phyloP scores from a whole-genome alignment of 2,329 filamentous ascomycete genomes.

The Claviceps pazoutovae region DNA sequence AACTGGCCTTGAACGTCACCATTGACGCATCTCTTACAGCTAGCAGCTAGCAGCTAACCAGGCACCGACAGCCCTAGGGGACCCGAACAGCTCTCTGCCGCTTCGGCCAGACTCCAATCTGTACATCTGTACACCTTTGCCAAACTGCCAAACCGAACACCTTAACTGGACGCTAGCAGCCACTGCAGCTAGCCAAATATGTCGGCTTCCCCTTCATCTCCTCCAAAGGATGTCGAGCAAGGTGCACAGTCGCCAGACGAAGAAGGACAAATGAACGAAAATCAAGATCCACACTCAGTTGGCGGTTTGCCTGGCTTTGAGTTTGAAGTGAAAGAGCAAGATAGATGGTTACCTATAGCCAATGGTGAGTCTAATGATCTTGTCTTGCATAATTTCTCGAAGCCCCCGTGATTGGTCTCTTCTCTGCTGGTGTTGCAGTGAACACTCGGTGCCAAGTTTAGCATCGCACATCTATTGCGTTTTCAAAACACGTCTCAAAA shows the following conservation, averaged over 20 bases:
- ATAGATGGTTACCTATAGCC: slow-evolving; percentile 98
- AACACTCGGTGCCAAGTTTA: slow-evolving; percentile 7
- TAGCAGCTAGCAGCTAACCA: slow-evolving; percentile 30
- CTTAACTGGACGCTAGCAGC: slow-evolving; percentile 47
- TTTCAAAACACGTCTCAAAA: slow-evolving; percentile 44
- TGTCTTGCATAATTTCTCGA: slow-evolving; percentile 10
- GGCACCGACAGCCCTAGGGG: slow-evolving; percentile 17
- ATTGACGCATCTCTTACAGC: slow-evolving; percentile 37
- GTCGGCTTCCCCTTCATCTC: slow-evolving; percentile 76
- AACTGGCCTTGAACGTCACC: slow-evolving; percentile 22
- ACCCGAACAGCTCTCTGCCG: slow-evolving; percentile 27
- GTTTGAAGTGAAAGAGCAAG: slow-evolving; percentile 99
- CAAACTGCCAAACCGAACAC: slow-evolving; percentile 31
- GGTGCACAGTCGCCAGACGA: slow-evolving; percentile 86
- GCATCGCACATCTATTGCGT: slow-evolving; percentile 19
- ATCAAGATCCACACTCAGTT: slow-evolving; percentile 61
- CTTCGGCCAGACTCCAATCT: slow-evolving; percentile 25
- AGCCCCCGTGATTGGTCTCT: not conserved
- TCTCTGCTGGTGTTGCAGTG: not conserved
- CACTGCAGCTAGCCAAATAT: slow-evolving; percentile 71
- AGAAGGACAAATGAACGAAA: slow-evolving; percentile 86
- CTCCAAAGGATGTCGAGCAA: slow-evolving; percentile 90
- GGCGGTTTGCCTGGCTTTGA: slow-evolving; percentile 58
- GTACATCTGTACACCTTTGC: slow-evolving; percentile 17
- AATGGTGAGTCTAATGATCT: slow-evolving; percentile 68